Conservation (phyloP, 2,329 filamentous ascomycete species). For the Sphaerulina vaccinii region DNA sequence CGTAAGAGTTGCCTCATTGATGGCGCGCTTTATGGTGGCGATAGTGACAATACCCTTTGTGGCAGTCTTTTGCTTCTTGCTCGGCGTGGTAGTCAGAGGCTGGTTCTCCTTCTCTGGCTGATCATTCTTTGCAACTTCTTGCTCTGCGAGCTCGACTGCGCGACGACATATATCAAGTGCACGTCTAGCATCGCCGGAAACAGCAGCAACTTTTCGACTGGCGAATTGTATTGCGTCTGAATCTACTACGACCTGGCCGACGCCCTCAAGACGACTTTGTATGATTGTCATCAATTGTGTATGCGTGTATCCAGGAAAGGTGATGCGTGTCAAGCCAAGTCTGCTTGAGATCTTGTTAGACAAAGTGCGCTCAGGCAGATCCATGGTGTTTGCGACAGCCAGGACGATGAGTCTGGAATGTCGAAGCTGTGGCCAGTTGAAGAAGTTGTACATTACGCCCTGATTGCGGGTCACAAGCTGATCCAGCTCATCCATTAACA, state of each 20-base stretch:
- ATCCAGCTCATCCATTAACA: slow-evolving; percentile 97
- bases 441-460: slow-evolving; percentile 99
- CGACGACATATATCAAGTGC: slow-evolving; percentile 93
- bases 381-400: slow-evolving; percentile 98
- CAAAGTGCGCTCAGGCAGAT: slow-evolving; percentile 88
- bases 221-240: slow-evolving; percentile 94
- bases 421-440: slow-evolving; percentile 93
- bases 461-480: slow-evolving; percentile 98
- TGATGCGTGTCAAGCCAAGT: slow-evolving; percentile 80
- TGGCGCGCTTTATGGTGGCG: slow-evolving; percentile 87
- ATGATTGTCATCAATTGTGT: slow-evolving; percentile 98
- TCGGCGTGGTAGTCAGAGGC: slow-evolving; percentile 61
- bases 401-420: slow-evolving; percentile 94
- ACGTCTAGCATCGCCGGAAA: slow-evolving; percentile 88
- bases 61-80: slow-evolving; percentile 50
- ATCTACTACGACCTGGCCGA: slow-evolving; percentile 81
- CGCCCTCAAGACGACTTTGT: slow-evolving; percentile 83
- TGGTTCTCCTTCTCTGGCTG: slow-evolving; percentile 34
- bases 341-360: slow-evolving; percentile 98
- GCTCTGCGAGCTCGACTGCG: slow-evolving; percentile 91
- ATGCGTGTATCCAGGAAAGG: slow-evolving; percentile 95
- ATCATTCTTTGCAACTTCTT: slow-evolving; percentile 51
- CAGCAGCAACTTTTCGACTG: slow-evolving; percentile 91
- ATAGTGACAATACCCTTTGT: slow-evolving; percentile 72
- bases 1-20: slow-evolving; percentile 90